Evolutionary conservation across 345 rosid species (phyloP).

Genomic region (Hibiscus tridactylites): DNA sequence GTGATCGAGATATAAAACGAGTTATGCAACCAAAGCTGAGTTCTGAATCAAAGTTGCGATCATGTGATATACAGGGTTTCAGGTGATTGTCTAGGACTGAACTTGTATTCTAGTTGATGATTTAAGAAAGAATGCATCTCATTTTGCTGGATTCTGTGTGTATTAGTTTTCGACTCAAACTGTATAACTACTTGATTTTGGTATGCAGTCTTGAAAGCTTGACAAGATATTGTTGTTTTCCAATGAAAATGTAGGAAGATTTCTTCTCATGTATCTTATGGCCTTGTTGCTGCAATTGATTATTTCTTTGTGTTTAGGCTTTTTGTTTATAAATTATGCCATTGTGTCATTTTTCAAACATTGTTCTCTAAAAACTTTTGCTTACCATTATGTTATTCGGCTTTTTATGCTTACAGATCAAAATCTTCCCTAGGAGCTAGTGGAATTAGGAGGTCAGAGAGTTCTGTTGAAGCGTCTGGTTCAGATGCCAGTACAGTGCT

Average conservation of each 20-base stretch:
- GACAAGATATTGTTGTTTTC: neutral
- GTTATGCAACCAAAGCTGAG: constrained; percentile 45
- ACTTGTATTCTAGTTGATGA: neutral
- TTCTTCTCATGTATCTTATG: neutral
- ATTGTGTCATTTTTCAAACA: neutral
- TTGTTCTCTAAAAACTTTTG: neutral
- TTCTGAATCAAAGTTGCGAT: constrained; percentile 57
- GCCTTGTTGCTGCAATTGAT: neutral
- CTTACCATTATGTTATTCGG: constrained; percentile 3
- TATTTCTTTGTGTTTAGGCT: neutral
- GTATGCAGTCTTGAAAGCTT: neutral
- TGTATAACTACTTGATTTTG: neutral
- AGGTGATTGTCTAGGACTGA: constrained; percentile 39
- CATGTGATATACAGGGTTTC: constrained; percentile 63
- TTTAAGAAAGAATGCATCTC: neutral
- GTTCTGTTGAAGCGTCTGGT: constrained; percentile 52
- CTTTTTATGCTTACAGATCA: constrained; percentile 38
- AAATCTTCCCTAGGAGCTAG: constrained; percentile 51
- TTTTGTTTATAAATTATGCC: neutral
- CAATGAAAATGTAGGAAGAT: neutral
- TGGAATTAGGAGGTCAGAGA: constrained; percentile 57
- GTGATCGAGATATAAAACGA: constrained; percentile 58
- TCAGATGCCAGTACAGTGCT: constrained; percentile 46
- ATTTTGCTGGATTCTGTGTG: neutral
- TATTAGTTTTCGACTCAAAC: neutral